Base-by-base conservation (phyloP, 2,329 filamentous ascomycete species). In the Cercospora sp. region DNA sequence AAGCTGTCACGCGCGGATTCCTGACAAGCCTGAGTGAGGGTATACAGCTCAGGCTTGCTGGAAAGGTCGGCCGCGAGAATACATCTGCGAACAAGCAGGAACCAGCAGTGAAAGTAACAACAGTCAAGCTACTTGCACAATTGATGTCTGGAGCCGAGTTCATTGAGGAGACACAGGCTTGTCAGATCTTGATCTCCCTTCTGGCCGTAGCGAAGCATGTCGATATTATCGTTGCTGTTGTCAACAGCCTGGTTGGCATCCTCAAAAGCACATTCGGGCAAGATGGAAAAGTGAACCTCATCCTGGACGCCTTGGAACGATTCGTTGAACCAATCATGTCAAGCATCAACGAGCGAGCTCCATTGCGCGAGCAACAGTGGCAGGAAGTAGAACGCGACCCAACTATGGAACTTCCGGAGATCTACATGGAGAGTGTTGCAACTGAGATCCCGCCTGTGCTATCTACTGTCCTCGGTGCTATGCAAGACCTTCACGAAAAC, bases 61-160 rank as follows among this genome's bases (percentile, higher is more conserved):
- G 76, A 43, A 74, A 77, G 65, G 49, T 70, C 2, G 68, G 69
- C 16, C 24, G 59, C 24, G 67, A 73, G 18, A 45, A 61, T 3
- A 40, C 60, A 32, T 53, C 65, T 16, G n/a, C 7, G 26, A 13
- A 30, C 2, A 28, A 61, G 4, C 40, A 61, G n/a, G 63, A n/a
- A 26, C 67, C 76, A 0, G 66, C 71, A 16, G 70, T 82, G 58
- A 83, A 83, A 64, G 72, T 82, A 3, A 82, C 80, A 0, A 83
- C 81, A 1, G 75, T 81, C 57, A 83, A 83, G 61, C 74, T 79
- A 51, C 74, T 83, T 1, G 80, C 80, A 1, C 77, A 82, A 66
- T 63, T 82, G 3, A 71, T 83, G 16, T 67, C 77, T 5, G 70
- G 74, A 9, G 72, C 79, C 0, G 69, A 76, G 0, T 80, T 79